Evolutionary conservation across 1,284 basidiomycete species (phyloP).

Genomic region (Heliocybe sulcata): DNA sequence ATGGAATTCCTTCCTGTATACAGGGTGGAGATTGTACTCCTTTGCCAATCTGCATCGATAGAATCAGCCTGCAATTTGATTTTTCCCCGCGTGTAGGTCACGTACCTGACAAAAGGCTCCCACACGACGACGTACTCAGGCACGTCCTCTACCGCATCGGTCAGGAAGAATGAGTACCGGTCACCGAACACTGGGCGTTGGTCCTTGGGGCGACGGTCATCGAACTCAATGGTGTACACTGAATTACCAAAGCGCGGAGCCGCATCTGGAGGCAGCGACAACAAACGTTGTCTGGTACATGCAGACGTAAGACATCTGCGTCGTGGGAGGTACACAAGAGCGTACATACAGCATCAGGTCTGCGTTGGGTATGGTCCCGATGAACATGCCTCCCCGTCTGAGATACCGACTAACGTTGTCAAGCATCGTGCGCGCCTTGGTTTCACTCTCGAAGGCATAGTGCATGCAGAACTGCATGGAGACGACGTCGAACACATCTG

Average conservation of each 20-base stretch:
- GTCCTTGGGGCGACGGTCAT: constrained; percentile 36
- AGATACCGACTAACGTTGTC: constrained; percentile 84
- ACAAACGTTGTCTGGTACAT: not conserved
- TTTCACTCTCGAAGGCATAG: constrained; percentile 90
- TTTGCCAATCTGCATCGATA: constrained; percentile 59
- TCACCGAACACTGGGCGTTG: constrained; percentile 76
- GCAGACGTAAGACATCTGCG: not conserved
- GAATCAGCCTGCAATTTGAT: not conserved
- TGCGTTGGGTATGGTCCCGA: constrained; percentile 92
- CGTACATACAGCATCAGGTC: constrained; percentile 67
- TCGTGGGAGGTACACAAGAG: not conserved
- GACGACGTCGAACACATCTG: constrained; percentile 74
- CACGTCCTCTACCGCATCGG: constrained; percentile 94
- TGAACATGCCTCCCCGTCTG: constrained; percentile 78
- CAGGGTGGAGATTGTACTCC: constrained; percentile 70
- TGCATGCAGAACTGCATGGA: constrained; percentile 99
- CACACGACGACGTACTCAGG: constrained; percentile 96
- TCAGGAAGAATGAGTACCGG: constrained; percentile 89
- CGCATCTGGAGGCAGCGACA: constrained; percentile 45
- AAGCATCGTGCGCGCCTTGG: constrained; percentile 89
- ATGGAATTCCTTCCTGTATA: constrained; percentile 88
- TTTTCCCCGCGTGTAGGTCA: constrained; percentile 9
- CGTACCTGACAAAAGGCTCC: constrained; percentile 86
- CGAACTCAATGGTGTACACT: constrained; percentile 87
- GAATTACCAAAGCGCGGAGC: constrained; percentile 82